Base-by-base conservation (phyloP, 2,329 filamentous ascomycete genomes). In the Apiospora marii region DNA sequence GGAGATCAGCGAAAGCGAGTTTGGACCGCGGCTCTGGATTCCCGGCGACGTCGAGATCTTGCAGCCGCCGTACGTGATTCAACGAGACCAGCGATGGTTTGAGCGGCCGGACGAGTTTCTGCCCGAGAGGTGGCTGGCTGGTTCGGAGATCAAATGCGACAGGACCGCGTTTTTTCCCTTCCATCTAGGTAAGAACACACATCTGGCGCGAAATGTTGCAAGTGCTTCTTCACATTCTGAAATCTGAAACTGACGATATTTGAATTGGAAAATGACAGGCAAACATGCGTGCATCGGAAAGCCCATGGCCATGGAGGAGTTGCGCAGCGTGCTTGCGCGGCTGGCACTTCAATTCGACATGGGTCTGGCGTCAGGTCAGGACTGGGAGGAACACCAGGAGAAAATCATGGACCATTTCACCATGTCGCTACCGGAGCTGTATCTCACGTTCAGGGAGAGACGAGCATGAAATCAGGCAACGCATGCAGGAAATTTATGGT, bases 251-350 rank as follows among this genome's bases (percentile, higher is more conserved):
- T 41, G 19, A 64, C 58, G n/a, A 10, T 3, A 14, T 6, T 6
- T 19, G 6, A 16, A 24, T 24, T 0, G 30, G 16, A 4, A 22
- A 22, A 37, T n/a, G 3, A 30, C 22, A 73, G 72, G 72, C 7
- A 73, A 73, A 64, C 72, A 73, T 48, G 72, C 67, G 7, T 73
- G 72, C 27, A 70, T 73, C 41, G 72, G 72, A 4, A 73, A 71
- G n/a, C 64, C 72, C 6, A 67, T 73, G 49, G 72, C 72, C 5
- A 43, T 73, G 69, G 61, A 69, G 4, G 72, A 73, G 37, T 19
- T 73, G 69, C 70, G 72, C 27, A 73, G 72, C 51, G 49, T 73
- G 34, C n/a, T 73, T 43, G 69, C 67, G 37, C 70, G 72, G 24
- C 43, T 71, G 14, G 69, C 67, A 1, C 48, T 73, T 24, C 43